These are phyloP conservation scores for Trypanosoma lewisi DNA, from an alignment of 208 protist genomes.

Conservation along the genomic window DNA sequence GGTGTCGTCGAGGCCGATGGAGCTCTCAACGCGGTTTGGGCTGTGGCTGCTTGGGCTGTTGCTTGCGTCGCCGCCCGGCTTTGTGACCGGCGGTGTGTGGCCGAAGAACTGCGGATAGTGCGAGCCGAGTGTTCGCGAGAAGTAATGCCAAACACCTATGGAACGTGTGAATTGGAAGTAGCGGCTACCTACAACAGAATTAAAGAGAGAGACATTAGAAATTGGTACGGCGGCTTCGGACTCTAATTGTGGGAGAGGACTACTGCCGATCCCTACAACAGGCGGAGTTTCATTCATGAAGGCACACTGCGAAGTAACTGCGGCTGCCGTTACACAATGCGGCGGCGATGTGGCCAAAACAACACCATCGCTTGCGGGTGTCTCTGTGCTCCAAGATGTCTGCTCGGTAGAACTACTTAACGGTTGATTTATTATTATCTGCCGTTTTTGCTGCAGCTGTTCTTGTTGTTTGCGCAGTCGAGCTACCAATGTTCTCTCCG, in stretches of 20 bases:
- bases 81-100: background rate
- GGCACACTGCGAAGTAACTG: background rate
- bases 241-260: background rate
- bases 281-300: background rate
- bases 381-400: background rate
- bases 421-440: background rate
- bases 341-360: background rate
- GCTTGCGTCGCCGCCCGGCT: background rate
- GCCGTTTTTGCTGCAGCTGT: conserved; percentile 2
- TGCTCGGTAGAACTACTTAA: background rate
- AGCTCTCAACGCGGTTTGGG: conserved; percentile 9
- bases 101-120: background rate
- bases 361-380: background rate
- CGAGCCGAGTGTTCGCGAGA: background rate
- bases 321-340: no score
- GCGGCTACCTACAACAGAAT: conserved; percentile 9
- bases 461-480: conserved; percentile 10
- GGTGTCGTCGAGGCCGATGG: conserved; percentile 14
- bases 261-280: background rate
- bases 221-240: conserved; percentile 19
- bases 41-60: background rate
- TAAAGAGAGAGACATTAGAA: conserved; percentile 24
- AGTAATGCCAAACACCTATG: conserved; percentile 11
- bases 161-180: conserved; percentile 18
- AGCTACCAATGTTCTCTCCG: conserved; percentile 10